Conservation (phyloP, 2,329 filamentous ascomycete species). For the Colletotrichum liriopes region DNA sequence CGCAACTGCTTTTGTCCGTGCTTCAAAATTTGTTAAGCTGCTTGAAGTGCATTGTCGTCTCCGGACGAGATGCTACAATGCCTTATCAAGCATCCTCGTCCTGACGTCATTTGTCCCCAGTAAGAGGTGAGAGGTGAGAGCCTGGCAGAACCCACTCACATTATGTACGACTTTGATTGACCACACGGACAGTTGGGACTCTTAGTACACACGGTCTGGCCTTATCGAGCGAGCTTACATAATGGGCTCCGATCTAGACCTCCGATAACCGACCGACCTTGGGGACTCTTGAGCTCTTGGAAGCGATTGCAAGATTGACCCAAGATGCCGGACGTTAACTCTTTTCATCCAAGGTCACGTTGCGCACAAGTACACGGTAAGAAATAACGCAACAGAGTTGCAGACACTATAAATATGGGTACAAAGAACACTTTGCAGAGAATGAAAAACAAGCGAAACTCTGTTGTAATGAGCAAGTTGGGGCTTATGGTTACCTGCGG, state of each 20-base stretch:
- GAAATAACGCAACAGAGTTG: too few species aligned
- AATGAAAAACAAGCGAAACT: neutral
- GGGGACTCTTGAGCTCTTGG: neutral
- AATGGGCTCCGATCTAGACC: conserved; percentile 19
- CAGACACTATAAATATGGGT: too few species aligned
- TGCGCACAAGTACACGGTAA: neutral
- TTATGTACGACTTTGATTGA: neutral
- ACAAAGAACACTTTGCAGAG: too few species aligned
- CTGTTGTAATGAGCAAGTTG: neutral
- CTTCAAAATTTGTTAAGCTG: conserved; percentile 23
- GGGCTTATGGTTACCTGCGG: neutral
- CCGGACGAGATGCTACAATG: conserved; percentile 6
- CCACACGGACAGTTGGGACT: conserved; percentile 1
- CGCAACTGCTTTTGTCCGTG: conserved; percentile 33
- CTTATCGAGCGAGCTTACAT: conserved; percentile 19
- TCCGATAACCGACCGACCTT: conserved; percentile 32
- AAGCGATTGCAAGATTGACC: neutral
- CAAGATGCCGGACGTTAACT: neutral
- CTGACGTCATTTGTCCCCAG: conserved; percentile 39
- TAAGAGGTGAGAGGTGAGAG: conserved; percentile 34
- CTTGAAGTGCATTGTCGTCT: conserved; percentile 38
- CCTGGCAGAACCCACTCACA: conserved; percentile 14
- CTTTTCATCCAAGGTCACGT: neutral
- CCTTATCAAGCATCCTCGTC: conserved; percentile 21
- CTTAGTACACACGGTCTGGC: conserved; percentile 3